Percentiles rank a stretch among this genome's conserved stretches.
Evolutionary conservation across 345 rosid genomes (phyloP).

Genomic region (Sapria himalayana): DNA sequence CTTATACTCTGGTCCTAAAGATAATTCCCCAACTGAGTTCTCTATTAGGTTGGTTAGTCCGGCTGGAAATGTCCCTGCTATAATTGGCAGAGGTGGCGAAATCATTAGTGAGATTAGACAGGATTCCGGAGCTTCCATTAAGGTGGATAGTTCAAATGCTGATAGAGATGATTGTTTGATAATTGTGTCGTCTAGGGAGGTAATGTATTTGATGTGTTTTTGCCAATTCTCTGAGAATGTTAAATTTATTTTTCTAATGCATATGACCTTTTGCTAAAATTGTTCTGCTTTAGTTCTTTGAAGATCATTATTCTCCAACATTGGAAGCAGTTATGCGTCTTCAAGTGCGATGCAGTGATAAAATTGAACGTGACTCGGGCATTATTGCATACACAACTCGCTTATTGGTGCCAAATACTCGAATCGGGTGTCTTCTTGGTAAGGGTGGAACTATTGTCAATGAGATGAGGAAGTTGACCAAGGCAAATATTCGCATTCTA

Average conservation of each 20-base stretch:
- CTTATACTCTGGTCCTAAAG: conserved; percentile 59
- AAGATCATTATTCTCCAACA: conserved; percentile 66
- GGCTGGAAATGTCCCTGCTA: conserved; percentile 62
- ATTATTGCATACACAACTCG: conserved; percentile 76
- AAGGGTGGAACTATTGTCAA: conserved; percentile 78
- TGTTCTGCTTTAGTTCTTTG: conserved; percentile 31
- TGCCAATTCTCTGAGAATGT: neutral
- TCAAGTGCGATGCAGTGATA: conserved; percentile 89
- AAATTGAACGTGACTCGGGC: conserved; percentile 87
- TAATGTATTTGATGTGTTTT: conserved; percentile 7
- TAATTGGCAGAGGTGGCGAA: conserved; percentile 88
- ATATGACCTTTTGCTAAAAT: conserved; percentile 6
- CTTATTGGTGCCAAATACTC: conserved; percentile 70
- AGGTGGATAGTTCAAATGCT: conserved; percentile 69
- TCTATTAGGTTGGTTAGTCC: conserved; percentile 67
- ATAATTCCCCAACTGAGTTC: conserved; percentile 62
- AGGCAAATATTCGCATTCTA: conserved; percentile 80
- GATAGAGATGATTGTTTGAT: conserved; percentile 90
- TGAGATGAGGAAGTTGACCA: conserved; percentile 77
- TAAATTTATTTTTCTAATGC: neutral
- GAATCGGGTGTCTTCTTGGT: conserved; percentile 93
- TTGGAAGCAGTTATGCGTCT: conserved; percentile 77
- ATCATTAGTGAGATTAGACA: conserved; percentile 82
- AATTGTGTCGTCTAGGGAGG: conserved; percentile 79
- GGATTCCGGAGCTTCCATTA: conserved; percentile 64